Percentiles rank a stretch among this genome's conserved stretches.
Conservation (phyloP, 805 yeast species). For the Hanseniaspora taiwanica region DNA sequence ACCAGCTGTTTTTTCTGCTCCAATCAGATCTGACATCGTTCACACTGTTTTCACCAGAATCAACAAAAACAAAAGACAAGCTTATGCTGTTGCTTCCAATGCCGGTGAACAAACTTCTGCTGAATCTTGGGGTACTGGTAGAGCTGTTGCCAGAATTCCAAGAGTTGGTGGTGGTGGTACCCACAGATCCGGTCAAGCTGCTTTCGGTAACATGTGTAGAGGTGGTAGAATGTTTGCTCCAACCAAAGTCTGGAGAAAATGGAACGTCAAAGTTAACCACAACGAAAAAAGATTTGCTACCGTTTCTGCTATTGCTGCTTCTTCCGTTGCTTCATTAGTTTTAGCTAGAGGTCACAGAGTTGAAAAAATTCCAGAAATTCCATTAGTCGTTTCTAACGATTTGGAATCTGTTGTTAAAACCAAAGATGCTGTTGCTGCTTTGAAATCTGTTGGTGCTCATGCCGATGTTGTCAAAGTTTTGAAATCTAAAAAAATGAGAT, state of each 20-base stretch:
- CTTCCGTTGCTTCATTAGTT: constrained; percentile 95
- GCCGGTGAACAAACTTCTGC: constrained; percentile 99
- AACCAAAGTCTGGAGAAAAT: constrained; percentile 99
- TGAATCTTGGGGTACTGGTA: constrained; percentile 99
- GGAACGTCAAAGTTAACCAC: constrained; percentile 99
- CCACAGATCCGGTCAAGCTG: constrained; percentile 99
- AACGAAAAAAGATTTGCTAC: constrained; percentile 99
- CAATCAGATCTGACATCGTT: constrained; percentile 98
- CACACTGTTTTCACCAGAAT: constrained; percentile 97
- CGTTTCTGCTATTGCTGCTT: constrained; percentile 98
- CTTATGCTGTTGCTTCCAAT: constrained; percentile 97
- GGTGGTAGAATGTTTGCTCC: constrained; percentile 99
- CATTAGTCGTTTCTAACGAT: constrained; percentile 90
- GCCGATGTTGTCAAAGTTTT: constrained; percentile 95
- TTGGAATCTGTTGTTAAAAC: constrained; percentile 90
- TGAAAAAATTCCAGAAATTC: constrained; percentile 96
- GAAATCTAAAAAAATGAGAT: constrained; percentile 97
- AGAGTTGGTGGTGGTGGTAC: constrained; percentile 99
- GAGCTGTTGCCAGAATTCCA: constrained; percentile 99
- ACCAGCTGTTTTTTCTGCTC: constrained; percentile 99
- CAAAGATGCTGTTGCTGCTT: constrained; percentile 96
- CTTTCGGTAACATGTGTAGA: constrained; percentile 99
- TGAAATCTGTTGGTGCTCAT: constrained; percentile 98
- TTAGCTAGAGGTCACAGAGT: constrained; percentile 99
- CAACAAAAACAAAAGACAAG: constrained; percentile 99